phyloP scores from a whole-genome alignment of 805 yeast genomes.

The Millerozyma miso region DNA sequence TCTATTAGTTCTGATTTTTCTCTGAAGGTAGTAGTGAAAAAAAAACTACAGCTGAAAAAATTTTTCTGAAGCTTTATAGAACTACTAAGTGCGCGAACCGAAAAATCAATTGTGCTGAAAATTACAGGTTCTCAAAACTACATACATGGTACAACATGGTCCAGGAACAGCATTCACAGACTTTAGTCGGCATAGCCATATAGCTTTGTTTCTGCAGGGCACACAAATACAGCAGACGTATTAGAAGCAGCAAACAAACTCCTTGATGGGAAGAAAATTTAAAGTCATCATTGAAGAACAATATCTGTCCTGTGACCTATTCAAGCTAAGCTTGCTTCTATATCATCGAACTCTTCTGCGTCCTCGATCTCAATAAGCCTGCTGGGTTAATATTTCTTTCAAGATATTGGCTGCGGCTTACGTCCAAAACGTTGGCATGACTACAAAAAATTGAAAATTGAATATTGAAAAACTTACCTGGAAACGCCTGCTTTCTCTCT shows the following conservation, averaged over 20 bases:
- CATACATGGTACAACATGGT: too few relatives aligned
- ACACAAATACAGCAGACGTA: too few relatives aligned
- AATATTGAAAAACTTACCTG: constrained; percentile 40
- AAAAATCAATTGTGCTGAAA: too few relatives aligned
- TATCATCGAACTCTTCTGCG: constrained; percentile 64
- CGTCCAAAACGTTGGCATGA: too few relatives aligned
- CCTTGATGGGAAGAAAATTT: too few relatives aligned
- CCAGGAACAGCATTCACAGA: too few relatives aligned
- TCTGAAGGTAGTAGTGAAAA: constrained; percentile 4
- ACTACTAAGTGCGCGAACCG: background rate
- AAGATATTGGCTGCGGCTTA: background rate
- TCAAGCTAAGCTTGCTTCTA: constrained; percentile 32
- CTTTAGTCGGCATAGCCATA: too few relatives aligned
- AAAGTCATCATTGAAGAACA: too few relatives aligned
- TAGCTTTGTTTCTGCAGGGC: too few relatives aligned
- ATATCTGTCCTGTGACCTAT: background rate
- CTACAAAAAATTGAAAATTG: too few relatives aligned
- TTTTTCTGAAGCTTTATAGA: constrained; percentile 4
- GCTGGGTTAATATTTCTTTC: constrained; percentile 15
- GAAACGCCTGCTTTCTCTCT: constrained; percentile 78
- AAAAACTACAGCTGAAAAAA: constrained; percentile 9
- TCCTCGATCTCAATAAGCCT: constrained; percentile 60
- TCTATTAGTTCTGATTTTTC: constrained; percentile 26
- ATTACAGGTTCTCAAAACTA: background rate
- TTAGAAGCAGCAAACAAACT: too few relatives aligned